Conservation (phyloP, 306 rosid genomes). For the Corylus americana region DNA sequence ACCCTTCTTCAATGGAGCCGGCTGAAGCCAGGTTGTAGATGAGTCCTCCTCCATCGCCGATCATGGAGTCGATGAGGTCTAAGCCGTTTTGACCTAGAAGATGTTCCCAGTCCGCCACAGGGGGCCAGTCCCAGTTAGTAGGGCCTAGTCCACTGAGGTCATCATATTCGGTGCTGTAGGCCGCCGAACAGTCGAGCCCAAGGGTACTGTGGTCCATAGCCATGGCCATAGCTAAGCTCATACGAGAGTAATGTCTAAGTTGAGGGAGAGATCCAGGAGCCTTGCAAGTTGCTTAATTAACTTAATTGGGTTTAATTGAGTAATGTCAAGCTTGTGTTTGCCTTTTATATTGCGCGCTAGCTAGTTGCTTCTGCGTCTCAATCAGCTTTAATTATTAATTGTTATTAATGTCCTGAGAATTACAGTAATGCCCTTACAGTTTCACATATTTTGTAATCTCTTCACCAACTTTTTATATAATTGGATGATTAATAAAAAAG, state of each 20-base stretch:
- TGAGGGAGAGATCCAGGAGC: background rate
- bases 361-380: background rate
- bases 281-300: no score
- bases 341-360: background rate
- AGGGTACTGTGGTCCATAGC: slow-evolving; percentile 33
- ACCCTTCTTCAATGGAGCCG: slow-evolving; percentile 24
- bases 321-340: no score
- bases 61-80: slow-evolving; percentile 59
- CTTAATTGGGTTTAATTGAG: no score
- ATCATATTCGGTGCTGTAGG: slow-evolving; percentile 29
- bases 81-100: slow-evolving; percentile 50
- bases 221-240: slow-evolving; percentile 31
- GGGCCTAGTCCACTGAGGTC: background rate
- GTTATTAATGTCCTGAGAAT: background rate
- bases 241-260: background rate
- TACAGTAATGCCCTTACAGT: background rate
- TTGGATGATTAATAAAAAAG: background rate
- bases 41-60: slow-evolving; percentile 24
- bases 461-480: no score
- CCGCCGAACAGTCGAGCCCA: slow-evolving; percentile 39
- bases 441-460: background rate
- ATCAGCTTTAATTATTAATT: no score
- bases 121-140: slow-evolving; percentile 65
- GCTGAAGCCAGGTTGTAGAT: background rate
- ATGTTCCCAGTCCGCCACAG: slow-evolving; percentile 75